Conservation (phyloP, 495 filamentous ascomycete species). For the Tuber borchii region DNA sequence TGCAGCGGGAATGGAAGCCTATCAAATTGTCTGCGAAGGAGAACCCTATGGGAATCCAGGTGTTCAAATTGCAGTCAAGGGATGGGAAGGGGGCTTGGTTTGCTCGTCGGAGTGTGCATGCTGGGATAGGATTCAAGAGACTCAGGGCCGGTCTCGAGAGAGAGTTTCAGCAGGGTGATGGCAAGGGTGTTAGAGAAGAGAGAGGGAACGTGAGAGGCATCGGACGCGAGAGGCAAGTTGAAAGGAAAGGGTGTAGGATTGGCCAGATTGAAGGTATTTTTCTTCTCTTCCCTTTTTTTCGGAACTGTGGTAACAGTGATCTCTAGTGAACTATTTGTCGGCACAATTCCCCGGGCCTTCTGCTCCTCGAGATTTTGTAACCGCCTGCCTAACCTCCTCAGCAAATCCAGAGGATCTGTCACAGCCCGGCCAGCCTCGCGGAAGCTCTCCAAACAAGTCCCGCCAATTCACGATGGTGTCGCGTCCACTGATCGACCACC, state of each 20-base stretch:
- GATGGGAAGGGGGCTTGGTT: constrained; percentile 90
- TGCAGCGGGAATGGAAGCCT: constrained; percentile 83
- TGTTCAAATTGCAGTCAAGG: constrained; percentile 71
- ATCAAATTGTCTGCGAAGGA: constrained; percentile 63
- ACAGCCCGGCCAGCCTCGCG: constrained; percentile 43
- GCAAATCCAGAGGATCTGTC: constrained; percentile 26
- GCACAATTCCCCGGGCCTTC: constrained; percentile 88
- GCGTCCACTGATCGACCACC: constrained; percentile 65
- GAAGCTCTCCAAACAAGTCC: neutral
- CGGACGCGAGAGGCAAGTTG: constrained; percentile 68
- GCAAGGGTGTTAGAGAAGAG: constrained; percentile 42
- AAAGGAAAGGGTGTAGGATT: constrained; percentile 50
- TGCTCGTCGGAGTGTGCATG: constrained; percentile 74
- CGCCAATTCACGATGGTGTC: constrained; percentile 77
- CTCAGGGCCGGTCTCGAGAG: constrained; percentile 54
- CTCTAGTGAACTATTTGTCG: constrained; percentile 68
- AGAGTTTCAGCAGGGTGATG: constrained; percentile 50
- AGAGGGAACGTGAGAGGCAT: constrained; percentile 69
- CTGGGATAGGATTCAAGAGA: constrained; percentile 63
- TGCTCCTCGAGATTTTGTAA: constrained; percentile 79
- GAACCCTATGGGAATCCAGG: constrained; percentile 66
- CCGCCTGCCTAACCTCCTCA: constrained; percentile 56
- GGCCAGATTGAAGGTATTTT: constrained; percentile 55
- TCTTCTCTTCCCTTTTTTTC: too few relatives aligned
- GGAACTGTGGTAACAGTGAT: constrained; percentile 1